These are phyloP conservation scores for Solanum appendiculatum DNA, from an alignment of 257 asterid genomes.

Conservation along the genomic window DNA sequence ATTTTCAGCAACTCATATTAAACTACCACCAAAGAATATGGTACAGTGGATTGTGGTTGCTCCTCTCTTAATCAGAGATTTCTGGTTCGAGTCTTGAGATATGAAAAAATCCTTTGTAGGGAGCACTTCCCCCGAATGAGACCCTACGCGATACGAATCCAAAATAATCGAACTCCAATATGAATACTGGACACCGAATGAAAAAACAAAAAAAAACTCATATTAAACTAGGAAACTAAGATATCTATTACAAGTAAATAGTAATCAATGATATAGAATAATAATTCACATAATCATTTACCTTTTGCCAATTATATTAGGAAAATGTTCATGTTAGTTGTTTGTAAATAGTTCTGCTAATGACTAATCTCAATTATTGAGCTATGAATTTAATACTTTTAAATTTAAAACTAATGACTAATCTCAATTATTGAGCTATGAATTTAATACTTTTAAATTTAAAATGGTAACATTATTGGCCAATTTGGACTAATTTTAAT, in stretches of 20 bases:
- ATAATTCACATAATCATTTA: not conserved
- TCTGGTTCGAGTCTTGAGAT: no score
- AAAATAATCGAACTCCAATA: no score
- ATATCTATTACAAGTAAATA: no score
- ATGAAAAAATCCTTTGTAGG: no score
- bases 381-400: not conserved
- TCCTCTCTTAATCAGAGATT: no score
- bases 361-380: not conserved
- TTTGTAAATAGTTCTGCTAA: not conserved
- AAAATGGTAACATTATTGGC: not conserved
- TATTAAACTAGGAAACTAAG: no score
- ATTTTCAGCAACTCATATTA: no score
- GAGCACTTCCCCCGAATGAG: no score
- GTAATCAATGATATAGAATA: not conserved
- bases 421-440: not conserved
- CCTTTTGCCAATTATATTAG: not conserved
- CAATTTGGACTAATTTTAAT: not conserved
- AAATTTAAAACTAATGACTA: not conserved
- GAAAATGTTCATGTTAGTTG: not conserved
- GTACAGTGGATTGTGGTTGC: no score
- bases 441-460: not conserved
- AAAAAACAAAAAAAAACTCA: no score
- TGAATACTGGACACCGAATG: no score
- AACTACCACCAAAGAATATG: not conserved
- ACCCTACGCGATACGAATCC: no score